Evolutionary conservation across 2,329 filamentous ascomycete genomes (phyloP).

Genomic region (Microdochium nivale): DNA sequence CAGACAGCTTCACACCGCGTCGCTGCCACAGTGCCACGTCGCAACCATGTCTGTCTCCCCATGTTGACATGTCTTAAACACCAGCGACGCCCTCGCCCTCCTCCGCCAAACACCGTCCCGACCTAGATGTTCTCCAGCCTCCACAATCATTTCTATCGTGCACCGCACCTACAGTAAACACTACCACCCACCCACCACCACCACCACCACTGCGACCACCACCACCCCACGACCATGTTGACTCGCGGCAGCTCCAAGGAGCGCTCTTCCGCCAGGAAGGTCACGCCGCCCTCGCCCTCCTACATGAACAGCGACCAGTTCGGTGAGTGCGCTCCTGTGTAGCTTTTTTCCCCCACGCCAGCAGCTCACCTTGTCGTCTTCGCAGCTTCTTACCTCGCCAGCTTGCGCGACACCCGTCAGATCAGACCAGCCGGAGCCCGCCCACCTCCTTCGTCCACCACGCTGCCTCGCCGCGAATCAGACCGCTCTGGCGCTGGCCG

Average conservation of each 20-base stretch:
- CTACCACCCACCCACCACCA: not conserved
- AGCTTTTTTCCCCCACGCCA: not conserved
- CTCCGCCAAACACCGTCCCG: no score
- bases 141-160: no score
- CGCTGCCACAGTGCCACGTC: no score
- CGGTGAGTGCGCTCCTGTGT: conserved; percentile 28
- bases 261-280: conserved; percentile 35
- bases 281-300: conserved; percentile 50
- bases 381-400: conserved; percentile 61
- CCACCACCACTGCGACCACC: not conserved
- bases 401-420: conserved; percentile 60
- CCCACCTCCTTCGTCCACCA: conserved; percentile 39
- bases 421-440: conserved; percentile 63
- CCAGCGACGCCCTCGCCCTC: no score
- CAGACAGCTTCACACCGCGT: no score
- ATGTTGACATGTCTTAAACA: no score
- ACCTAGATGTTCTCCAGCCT: no score
- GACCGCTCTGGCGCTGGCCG: conserved; percentile 15
- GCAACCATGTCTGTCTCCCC: no score
- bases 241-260: conserved; percentile 21
- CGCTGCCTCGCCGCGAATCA: conserved; percentile 19
- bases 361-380: not conserved
- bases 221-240: conserved; percentile 7
- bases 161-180: conserved; percentile 1
- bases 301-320: conserved; percentile 63